These are phyloP conservation scores for Metarhizium robertsii DNA, from an alignment of 2,329 filamentous ascomycete species.

Conservation along the genomic window DNA sequence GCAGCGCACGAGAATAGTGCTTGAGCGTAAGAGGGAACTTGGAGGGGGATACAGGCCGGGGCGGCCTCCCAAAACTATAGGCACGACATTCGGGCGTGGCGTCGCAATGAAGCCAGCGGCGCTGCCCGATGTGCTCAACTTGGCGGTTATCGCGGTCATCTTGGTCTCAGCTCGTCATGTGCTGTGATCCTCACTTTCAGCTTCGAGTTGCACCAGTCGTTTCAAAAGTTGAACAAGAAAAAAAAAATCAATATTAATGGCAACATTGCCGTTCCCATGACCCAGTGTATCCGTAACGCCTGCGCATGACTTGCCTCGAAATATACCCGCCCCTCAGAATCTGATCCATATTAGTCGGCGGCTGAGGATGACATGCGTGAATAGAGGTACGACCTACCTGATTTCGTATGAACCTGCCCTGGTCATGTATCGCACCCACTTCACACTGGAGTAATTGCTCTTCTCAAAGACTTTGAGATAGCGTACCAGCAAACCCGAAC, in stretches of 20 bases:
- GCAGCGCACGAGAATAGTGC: not conserved
- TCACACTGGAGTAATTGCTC: constrained; percentile 96
- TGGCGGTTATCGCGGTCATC: not conserved
- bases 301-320: constrained; percentile 1
- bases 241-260: not conserved
- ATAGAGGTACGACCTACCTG: constrained; percentile 40
- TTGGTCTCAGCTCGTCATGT: not conserved
- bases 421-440: constrained; percentile 99
- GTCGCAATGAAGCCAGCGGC: not conserved
- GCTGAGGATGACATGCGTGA: not conserved
- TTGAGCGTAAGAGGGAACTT: not conserved
- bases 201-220: not conserved
- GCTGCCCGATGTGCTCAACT: not conserved
- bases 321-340: constrained; percentile 19
- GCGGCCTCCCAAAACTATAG: not conserved
- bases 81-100: not conserved
- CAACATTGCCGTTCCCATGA: constrained; percentile 1
- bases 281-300: constrained; percentile 3
- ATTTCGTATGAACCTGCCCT: constrained; percentile 97
- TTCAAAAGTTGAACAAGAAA: not conserved
- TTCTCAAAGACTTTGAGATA: constrained; percentile 99
- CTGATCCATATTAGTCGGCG: constrained; percentile 14
- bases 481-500: constrained; percentile 79
- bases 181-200: not conserved
- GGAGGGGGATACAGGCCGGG: not conserved